Base-by-base conservation (phyloP, 2,329 filamentous ascomycete species). In the Clonostachys byssicola region DNA sequence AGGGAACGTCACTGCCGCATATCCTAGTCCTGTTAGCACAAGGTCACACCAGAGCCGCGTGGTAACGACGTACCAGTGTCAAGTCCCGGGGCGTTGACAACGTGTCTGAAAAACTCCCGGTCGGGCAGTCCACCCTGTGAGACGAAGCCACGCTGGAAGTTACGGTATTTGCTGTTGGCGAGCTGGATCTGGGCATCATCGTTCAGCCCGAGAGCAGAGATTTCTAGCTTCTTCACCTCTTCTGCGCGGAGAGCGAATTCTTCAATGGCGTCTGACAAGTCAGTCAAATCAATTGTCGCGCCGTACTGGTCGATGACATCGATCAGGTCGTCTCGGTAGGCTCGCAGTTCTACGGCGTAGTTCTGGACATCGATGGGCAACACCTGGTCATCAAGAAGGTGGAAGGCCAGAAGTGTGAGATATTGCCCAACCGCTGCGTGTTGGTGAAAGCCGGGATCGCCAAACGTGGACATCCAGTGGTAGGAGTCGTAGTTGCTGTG, bases 401-500 rank as follows among this genome's bases (percentile, higher is more conserved):
- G 66, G 40, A 68, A 70, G 0, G 64, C 65, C 0, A 73, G 46
- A 1, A 73, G 60, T 0, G 64, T 56, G 1, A 73, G 51, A 39
- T 70, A 73, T 56, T 73, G 80, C 1, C 81, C 72, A 49, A 77
- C 71, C 1, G 83, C 71, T 8, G 74, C 63, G 51, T 87, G 85
- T 39, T 83, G 78, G n/a, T 78, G 70, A 44, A 79, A 82, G 1
- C 70, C 74, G 2, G 76, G 75, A 54, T 95, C 90, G 5, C 89
- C 89, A 54, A 82, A 90, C 4, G 72, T 85, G 13, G 85, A 76
- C 88, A 94, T 94, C 89, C 89, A 95, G 57, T 85, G 73, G 60
- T 88, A 92, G 34, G 80, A 88, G 60, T 95, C 90, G 60, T 92
- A 95, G 66, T 94, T 94, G 51, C 81, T 80, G 62, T 95, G 89